A percentile compares a stretch with the other conserved stretches of the same genome.
Conservation (phyloP, 495 filamentous ascomycete genomes). For the Cercophora samala region DNA sequence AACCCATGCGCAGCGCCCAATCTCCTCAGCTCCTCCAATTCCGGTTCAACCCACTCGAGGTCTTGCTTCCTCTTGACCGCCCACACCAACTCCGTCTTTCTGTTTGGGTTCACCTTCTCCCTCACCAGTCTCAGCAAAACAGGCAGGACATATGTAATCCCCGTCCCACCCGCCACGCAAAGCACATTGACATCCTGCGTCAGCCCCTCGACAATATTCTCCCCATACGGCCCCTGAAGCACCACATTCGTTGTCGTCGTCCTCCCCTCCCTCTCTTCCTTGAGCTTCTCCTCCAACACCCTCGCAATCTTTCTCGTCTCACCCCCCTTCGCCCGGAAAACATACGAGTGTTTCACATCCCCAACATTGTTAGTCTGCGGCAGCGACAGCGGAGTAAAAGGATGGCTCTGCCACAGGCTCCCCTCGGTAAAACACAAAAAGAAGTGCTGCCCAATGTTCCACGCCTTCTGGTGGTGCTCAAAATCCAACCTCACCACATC, state of each 20-base stretch:
- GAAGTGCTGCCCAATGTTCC: slow-evolving; percentile 64
- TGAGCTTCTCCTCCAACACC: slow-evolving; percentile 21
- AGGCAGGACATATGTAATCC: slow-evolving; percentile 61
- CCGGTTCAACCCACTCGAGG: slow-evolving; percentile 53
- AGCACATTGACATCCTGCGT: slow-evolving; percentile 52
- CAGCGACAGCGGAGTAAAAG: slow-evolving; percentile 58
- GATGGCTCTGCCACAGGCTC: slow-evolving; percentile 65
- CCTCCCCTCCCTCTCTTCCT: not conserved
- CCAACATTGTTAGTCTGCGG: slow-evolving; percentile 36
- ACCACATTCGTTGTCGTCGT: slow-evolving; percentile 47
- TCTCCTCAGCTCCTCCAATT: slow-evolving; percentile 49
- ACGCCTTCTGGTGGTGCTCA: slow-evolving; percentile 51
- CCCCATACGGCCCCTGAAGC: slow-evolving; percentile 59
- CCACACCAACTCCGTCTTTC: slow-evolving; percentile 59
- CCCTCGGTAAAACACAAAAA: slow-evolving; percentile 58
- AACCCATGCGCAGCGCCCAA: slow-evolving; percentile 41
- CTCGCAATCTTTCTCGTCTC: slow-evolving; percentile 49
- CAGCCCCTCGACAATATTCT: slow-evolving; percentile 41
- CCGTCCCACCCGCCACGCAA: slow-evolving; percentile 62
- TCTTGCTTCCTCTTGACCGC: slow-evolving; percentile 54
- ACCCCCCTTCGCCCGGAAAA: slow-evolving; percentile 59
- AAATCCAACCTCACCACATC: slow-evolving; percentile 58
- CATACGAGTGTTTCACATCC: slow-evolving; percentile 54
- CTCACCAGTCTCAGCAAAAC: slow-evolving; percentile 46
- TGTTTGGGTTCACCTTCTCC: slow-evolving; percentile 28